phyloP scores from a whole-genome alignment of 176 grass and related monocot species.

The Triticum dicoccoides region DNA sequence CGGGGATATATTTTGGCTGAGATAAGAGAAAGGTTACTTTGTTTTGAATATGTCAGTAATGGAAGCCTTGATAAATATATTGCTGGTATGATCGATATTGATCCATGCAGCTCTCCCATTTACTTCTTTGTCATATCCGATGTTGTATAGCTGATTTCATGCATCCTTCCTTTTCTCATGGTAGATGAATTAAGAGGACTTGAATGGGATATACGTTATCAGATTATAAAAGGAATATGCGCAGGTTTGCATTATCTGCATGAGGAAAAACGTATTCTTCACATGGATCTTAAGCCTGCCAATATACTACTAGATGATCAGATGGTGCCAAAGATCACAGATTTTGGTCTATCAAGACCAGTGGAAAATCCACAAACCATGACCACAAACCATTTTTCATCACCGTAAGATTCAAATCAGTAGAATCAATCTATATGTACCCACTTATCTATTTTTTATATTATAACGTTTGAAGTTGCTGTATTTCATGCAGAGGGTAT shows the following conservation, averaged over 20 bases:
- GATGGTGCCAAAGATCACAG: background rate
- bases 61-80: background rate
- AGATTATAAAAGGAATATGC: background rate
- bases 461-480: background rate
- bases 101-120: no score
- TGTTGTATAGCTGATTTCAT: background rate
- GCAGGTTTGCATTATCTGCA: background rate
- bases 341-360: background rate
- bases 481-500: background rate
- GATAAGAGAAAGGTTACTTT: background rate
- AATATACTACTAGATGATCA: no score
- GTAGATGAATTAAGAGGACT: background rate
- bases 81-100: no score
- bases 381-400: no score
- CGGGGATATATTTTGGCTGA: background rate
- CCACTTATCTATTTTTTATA: no score
- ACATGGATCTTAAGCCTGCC: no score
- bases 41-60: background rate
- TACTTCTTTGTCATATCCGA: no score
- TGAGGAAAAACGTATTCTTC: no score
- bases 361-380: no score
- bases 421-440: background rate
- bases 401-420: background rate
- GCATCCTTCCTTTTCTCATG: background rate
- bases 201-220: background rate